Conservation (phyloP, 768 basidiomycete genomes). For the Russula olivacea region DNA sequence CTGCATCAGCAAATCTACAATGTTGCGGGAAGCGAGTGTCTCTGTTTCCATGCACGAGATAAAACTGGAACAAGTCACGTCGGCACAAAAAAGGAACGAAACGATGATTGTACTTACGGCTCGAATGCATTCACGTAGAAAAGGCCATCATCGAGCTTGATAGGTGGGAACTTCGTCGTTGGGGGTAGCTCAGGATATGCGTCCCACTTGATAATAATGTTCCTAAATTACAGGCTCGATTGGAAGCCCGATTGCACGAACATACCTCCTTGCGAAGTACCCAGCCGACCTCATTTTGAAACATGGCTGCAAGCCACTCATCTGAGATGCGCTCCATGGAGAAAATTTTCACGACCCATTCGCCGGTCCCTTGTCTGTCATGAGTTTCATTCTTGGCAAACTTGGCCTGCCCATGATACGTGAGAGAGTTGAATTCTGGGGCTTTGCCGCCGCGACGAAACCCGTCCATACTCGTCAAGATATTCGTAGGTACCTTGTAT, state of each 20-base stretch:
- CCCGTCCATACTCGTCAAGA: constrained; percentile 72
- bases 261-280: constrained; percentile 69
- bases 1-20: constrained; percentile 70
- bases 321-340: constrained; percentile 60
- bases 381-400: constrained; percentile 38
- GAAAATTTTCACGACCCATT: constrained; percentile 86
- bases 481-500: constrained; percentile 48
- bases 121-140: constrained; percentile 94
- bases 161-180: constrained; percentile 61
- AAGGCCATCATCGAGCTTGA: constrained; percentile 55
- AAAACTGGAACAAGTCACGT: constrained; percentile 40
- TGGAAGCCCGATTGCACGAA: constrained; percentile 3
- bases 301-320: constrained; percentile 61
- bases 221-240: constrained; percentile 9
- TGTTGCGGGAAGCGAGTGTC: constrained; percentile 55
- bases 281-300: constrained; percentile 70
- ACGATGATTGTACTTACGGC: constrained; percentile 47
- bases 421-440: constrained; percentile 83
- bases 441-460: constrained; percentile 46
- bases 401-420: constrained; percentile 47
- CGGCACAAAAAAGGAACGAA: background rate
- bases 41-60: constrained; percentile 81
- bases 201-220: constrained; percentile 53
- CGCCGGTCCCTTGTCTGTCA: constrained; percentile 23
- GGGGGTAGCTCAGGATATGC: constrained; percentile 72